Percentiles rank a stretch among this genome's conserved stretches.
Conservation (phyloP, 148 eudicot species). For the Rhododendron griersonianum region DNA sequence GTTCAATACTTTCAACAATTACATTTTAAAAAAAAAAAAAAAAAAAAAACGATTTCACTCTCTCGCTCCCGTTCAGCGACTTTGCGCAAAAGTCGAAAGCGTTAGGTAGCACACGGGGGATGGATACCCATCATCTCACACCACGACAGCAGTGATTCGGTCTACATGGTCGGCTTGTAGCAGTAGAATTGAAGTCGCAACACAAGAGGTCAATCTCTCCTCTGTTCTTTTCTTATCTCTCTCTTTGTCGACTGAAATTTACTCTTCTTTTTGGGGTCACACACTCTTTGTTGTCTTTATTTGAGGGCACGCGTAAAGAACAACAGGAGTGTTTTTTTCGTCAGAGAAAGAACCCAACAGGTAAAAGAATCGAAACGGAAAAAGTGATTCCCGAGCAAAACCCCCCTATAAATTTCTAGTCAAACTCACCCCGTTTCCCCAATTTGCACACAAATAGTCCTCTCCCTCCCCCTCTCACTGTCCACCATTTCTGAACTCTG, state of each 20-base stretch:
- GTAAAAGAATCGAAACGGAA: not conserved
- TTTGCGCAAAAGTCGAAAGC: not conserved
- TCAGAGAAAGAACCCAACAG: not conserved
- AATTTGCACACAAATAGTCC: not conserved
- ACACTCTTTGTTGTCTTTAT: not conserved
- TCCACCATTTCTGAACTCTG: not conserved
- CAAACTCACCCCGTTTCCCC: not conserved
- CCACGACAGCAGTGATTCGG: not conserved
- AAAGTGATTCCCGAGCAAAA: not conserved
- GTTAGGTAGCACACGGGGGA: not conserved
- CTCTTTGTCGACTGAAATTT: not conserved
- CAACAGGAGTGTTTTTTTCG: not conserved
- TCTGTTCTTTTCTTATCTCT: not conserved
- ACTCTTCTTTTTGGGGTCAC: not conserved
- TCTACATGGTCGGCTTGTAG: not conserved
- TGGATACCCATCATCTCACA: not conserved
- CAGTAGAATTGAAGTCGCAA: not conserved
- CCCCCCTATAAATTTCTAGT: not conserved
- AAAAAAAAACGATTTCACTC: too few relatives aligned
- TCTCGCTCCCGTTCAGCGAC: too few relatives aligned
- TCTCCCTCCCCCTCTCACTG: not conserved
- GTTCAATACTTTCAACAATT: too few relatives aligned
- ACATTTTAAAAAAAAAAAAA: too few relatives aligned
- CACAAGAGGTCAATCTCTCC: not conserved
- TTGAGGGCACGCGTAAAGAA: not conserved